Percentiles rank a stretch among this genome's conserved stretches.
phyloP scores from a whole-genome alignment of 148 eudicot genomes.

The Rhododendron ovatum region DNA sequence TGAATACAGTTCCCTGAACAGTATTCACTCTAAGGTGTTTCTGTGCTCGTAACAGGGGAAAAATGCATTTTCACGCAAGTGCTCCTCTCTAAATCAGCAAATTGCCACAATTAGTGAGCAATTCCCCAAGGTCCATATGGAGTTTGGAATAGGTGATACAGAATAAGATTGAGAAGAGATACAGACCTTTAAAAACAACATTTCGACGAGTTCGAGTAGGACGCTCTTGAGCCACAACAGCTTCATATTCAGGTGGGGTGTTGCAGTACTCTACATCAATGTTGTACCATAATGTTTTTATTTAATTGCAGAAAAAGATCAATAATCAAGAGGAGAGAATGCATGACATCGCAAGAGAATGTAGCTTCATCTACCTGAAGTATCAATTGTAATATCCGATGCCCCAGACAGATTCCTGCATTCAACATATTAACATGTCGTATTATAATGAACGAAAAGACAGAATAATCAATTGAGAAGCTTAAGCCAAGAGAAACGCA shows the following conservation, averaged over 20 bases:
- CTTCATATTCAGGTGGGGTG: conserved; percentile 28
- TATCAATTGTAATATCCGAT: conserved; percentile 39
- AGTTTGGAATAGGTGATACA: background rate
- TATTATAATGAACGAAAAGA: background rate
- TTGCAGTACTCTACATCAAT: conserved; percentile 42
- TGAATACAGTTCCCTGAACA: background rate
- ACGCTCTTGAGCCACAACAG: conserved; percentile 28
- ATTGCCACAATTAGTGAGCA: background rate
- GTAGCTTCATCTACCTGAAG: conserved; percentile 35
- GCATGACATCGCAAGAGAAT: background rate
- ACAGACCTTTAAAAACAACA: conserved; percentile 66
- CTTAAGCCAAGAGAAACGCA: conserved; percentile 18
- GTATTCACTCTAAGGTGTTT: background rate
- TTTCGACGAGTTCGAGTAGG: conserved; percentile 46
- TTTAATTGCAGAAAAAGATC: background rate
- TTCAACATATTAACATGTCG: conserved; percentile 7
- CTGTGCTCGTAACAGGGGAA: background rate
- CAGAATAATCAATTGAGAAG: background rate
- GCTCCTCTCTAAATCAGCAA: background rate
- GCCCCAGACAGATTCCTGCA: conserved; percentile 34
- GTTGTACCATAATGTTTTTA: background rate
- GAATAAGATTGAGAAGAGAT: background rate
- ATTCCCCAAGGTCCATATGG: background rate
- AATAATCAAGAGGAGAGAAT: background rate
- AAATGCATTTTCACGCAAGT: background rate